Evolutionary conservation across 306 rosid genomes (phyloP), one percentile per base, ranked within the genome.

Genomic region (Betula pendula): DNA sequence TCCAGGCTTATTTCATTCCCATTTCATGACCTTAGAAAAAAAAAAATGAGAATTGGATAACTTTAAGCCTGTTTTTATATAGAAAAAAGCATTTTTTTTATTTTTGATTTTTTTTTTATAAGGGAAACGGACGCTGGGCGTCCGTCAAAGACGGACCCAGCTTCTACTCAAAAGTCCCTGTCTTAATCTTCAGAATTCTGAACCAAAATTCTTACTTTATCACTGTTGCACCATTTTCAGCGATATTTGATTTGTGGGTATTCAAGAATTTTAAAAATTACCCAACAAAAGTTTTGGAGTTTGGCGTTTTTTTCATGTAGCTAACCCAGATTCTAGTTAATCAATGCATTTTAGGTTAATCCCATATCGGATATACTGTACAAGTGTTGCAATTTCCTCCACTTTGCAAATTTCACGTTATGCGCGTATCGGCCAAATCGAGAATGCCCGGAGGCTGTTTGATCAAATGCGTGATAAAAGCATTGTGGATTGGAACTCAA

Each of bases 401-500:
- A 60, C 38, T 35, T 42, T 81, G 14, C 71, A 77, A 15, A 83
- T 89, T 17, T n/a, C 84, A 0, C 38, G 55, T n/a, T 75, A 67
- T 70, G 71, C 81, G 0, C 82, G 89, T 12, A 10, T 0, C 2
- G 82, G 89, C 15, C 82, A 86, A 50, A 78, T 89, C 0, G 68
- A 77, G 10, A 68, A 71, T 38, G 90, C 90, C 29, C 83, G 88
- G 2, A 83, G 56, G 84, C 84, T 89, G 74, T 89, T 89, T 76
- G 88, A 87, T 29, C 67, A 83, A 77, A 87, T 77, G 80, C 85
- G 74, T 75, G 77, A 81, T 7, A 79, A 75, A 83, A 79, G 56
- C 75, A 38, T 75, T 15, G 70, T 83, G 45, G 83, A 84, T 5
- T 89, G 90, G 89, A 89, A 89, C 71, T 78, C 89, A 25, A 85